Base-by-base conservation (phyloP, 306 rosid genomes). In the Sicyos edulis region DNA sequence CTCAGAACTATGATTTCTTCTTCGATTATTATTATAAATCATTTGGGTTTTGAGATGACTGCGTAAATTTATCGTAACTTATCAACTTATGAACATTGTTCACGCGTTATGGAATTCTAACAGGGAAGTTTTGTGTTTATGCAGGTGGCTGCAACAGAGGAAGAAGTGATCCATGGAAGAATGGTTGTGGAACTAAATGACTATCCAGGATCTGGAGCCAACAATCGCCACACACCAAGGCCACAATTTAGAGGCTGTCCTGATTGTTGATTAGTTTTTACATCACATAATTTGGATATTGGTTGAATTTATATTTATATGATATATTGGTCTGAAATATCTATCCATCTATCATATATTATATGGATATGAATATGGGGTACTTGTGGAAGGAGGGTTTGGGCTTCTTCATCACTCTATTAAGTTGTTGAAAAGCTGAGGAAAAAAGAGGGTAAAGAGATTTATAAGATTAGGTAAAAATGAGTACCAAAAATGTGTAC, bases 151-250 rank as follows among this genome's bases (percentile, higher is more conserved):
- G 21, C 17, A 70, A 19, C 75, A 79, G 75, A 80, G 7, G 70
- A 78, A 52, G 29, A 79, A 81, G 59, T 7, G 42, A 57, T 60
- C 8, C 49, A 17, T 12, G 85, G 76, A 75, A 90, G 78, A 72
- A 84, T 88, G 96, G 89, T 50, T 68, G 67, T 87, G 75, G 96
- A 83, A 76, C 88, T 93, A 7, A 81, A 84, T 72, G 98, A 93
- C 75, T 93, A 90, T 76, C 74, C 90, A 14, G 90, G 97, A 73
- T 79, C 89, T 2, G 96, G 90, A 15, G 84, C 98, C 55, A 93
- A 90, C 74, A 81, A 85, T 76, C 98, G 91, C 76, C 98, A 93
- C 86, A 93, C 93, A 76, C 98, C 98, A 70, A 84, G 53, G 80
- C 85, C 92, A 47, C 82, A 83, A 75, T 60, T 60, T 47, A 72